Base-by-base conservation (phyloP, 2,329 filamentous ascomycete species). In the Talaromyces sp. region DNA sequence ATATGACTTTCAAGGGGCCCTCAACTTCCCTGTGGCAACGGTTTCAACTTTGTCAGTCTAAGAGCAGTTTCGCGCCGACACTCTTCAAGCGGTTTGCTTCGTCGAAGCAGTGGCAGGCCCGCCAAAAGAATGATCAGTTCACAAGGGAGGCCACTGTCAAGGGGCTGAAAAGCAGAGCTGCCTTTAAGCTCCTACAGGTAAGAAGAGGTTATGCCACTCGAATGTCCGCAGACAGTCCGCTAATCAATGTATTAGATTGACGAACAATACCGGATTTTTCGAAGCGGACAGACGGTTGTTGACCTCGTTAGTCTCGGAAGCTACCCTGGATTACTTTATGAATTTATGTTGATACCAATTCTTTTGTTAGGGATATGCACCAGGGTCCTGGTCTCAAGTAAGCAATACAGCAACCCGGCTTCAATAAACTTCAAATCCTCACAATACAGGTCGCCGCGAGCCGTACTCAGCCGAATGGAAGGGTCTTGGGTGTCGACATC, bases 121-220 rank as follows among this genome's bases (percentile, higher is more conserved):
- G 95, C 23, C 93, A 97, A 72, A 80, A 80, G 44, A 83, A 77
- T 47, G 95, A 99, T 77, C 77, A 76, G 18, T 96, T 87, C 73
- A 85, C 89, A 0, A 85, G 85, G 61, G 86, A 90, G 68, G 93
- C 95, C 53, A 89, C 87, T 70, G 87, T 96, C 2, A 84, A 90
- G 67, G 89, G 89, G 0, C 79, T 97, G 62, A 97, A 94, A 76
- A 96, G 92, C 69, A 87, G 95, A 65, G 95, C 95, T 30, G 95
- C 93, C 0, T 97, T 95, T 76, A 99, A 99, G 76, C 81, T 99
- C 9, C 77, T 97, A 18, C 90, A 97, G 82, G 92, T 92, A 72
- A n/a, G 18, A 72, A n/a, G 18, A 27, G 33, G 28, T 30, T 31
- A 9, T 36, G 14, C 28, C 18, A 1, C 23, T 57, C 30, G 36